Evolutionary conservation across 345 rosid genomes (phyloP).

Genomic region (Chamaenerion angustifolium): DNA sequence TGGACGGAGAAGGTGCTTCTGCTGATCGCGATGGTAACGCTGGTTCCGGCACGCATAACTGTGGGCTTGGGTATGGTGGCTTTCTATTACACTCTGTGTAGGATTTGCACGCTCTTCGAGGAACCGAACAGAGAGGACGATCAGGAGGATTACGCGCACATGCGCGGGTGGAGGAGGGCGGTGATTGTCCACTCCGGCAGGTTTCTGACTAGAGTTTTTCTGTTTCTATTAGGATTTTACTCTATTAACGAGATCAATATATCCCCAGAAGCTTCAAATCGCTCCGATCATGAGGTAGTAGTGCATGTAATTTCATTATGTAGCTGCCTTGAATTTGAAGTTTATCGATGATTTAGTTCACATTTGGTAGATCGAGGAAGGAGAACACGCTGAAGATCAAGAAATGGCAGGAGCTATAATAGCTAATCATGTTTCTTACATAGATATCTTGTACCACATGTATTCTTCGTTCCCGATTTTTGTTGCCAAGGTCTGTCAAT

Average conservation of each 20-base stretch:
- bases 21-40: constrained; percentile 43
- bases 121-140: constrained; percentile 20
- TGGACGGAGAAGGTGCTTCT: constrained; percentile 43
- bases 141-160: constrained; percentile 79
- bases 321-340: too few species aligned
- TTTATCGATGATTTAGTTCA: background rate
- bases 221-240: constrained; percentile 76
- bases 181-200: constrained; percentile 51
- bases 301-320: background rate
- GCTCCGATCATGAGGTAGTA: constrained; percentile 2
- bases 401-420: constrained; percentile 75
- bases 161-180: constrained; percentile 76
- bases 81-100: constrained; percentile 56
- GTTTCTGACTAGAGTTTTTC: constrained; percentile 48
- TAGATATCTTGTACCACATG: constrained; percentile 90
- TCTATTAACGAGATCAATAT: constrained; percentile 44
- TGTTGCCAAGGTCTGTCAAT: constrained; percentile 69
- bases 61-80: constrained; percentile 32
- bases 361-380: constrained; percentile 23
- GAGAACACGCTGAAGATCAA: constrained; percentile 25
- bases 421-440: constrained; percentile 72
- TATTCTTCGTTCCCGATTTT: constrained; percentile 87
- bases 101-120: constrained; percentile 51
- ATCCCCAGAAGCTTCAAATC: background rate
- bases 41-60: constrained; percentile 52